Evolutionary conservation across 2,329 filamentous ascomycete genomes (phyloP), one percentile per base, ranked within the genome.

Genomic region (Fusarium sp.): DNA sequence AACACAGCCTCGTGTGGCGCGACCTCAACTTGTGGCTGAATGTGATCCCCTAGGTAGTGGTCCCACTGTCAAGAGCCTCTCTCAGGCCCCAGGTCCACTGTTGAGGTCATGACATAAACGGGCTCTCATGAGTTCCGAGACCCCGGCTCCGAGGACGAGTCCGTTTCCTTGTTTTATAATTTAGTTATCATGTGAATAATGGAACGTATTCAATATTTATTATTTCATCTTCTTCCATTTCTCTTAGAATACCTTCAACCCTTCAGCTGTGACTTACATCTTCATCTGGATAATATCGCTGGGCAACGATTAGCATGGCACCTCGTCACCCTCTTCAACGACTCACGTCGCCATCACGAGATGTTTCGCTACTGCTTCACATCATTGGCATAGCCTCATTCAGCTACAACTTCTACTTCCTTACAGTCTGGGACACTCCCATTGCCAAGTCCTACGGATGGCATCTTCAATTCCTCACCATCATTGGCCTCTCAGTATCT

Each of bases 381-480:
- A 76, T 83, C 4, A 65, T 80, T 2, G 87, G 87, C 50, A 80
- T 86, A 46, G 71, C 79, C 37, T 87, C 84, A 8, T 89, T 89
- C 72, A 68, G 77, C 20, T 82, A 83, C 47, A 87, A 81, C 50
- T 89, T 87, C 74, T 76, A 80, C 60, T 87, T 85, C 70, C 79
- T 89, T 4, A 71, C 76, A 17, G 67, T 72, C 14, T 86, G 83
- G 77, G 84, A 86, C 3, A 84, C 82, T 13, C 78, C 82, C 51
- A 83, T 89, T 44, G 84, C 85, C 50, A 79, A 82, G 1, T 83
- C 87, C 2, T 92, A 90, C 71, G 91, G 91, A 58, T 85, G 90
- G 79, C 86, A 91, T 74, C 86, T 89, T 65, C 89, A 92, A 76
- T 92, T 91, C 73, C 83, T 94, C 32, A 94, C 91, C 68, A 93